Evolutionary conservation across 768 basidiomycete genomes (phyloP), one percentile per base, ranked within the genome.

Genomic region (Termitomyces titanicus): DNA sequence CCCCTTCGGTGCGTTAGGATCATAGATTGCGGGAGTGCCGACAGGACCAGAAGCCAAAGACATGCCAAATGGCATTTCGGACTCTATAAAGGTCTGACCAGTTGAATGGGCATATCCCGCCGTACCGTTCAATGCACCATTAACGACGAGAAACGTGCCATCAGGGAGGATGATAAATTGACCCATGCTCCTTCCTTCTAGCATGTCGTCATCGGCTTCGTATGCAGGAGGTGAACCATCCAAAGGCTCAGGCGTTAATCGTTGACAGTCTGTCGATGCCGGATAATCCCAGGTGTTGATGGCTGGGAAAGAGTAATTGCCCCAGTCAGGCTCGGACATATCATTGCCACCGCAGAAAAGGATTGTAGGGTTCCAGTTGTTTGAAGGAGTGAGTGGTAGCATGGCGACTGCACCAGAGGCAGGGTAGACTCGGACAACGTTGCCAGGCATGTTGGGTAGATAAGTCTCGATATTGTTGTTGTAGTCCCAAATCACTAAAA

Each of bases 281-380:
- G 86, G 86, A 59, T 83, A 78, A 1, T 79, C 71, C 83, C 83
- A 91, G 1, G 89, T 90, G 70, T 93, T 81, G 67, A 83, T 82
- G 57, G 74, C 79, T 6, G 92, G 89, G 67, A 72, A 81, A 2
- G 83, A 76, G 64, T 92, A 94, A 69, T 92, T 81, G 47, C 92
- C 92, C 74, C 85, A 96, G 43, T 74, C 75, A 8, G 77, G 74
- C 15, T 83, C 85, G 3, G 85, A 75, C 81, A 96, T 87, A 67
- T 88, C 78, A 9, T 83, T 82, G 25, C 96, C 96, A 47, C 95
- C 95, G 60, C 95, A 98, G 72, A 98, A 95, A 42, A 98, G 64
- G 42, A 97, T 67, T 0, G 92, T 92, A 0, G 88, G 91, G 0
- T 79, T 82, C 68, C 91, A 98, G 66, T 91, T 88, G 73, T 96